Percentiles rank a stretch among this genome's conserved stretches.
These are phyloP conservation scores for Rhizoctonia solani DNA, from an alignment of 1,284 basidiomycete genomes.

Conservation along the genomic window DNA sequence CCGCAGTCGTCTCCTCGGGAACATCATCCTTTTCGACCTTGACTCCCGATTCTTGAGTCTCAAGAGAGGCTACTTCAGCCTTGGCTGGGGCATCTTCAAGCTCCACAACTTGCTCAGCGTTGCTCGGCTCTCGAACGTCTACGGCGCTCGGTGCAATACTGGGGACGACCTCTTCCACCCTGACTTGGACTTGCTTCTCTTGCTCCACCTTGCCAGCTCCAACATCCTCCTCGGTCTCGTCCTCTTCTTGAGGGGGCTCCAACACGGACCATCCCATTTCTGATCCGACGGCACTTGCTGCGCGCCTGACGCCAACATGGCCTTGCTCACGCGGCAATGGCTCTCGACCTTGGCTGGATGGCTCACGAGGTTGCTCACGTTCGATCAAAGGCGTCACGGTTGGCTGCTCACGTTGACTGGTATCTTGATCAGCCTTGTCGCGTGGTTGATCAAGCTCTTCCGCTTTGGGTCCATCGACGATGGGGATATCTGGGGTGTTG, in stretches of 20 bases:
- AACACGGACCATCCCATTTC: conserved; percentile 26
- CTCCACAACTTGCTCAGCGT: conserved; percentile 2
- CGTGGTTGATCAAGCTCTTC: not conserved
- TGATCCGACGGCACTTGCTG: conserved; percentile 13
- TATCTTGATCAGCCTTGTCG: not conserved
- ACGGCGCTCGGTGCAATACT: too few species aligned
- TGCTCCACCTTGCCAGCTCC: too few species aligned
- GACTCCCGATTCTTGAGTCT: not conserved
- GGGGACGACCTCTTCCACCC: too few species aligned
- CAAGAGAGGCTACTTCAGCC: not conserved
- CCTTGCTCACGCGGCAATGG: not conserved
- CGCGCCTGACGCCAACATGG: conserved; percentile 6
- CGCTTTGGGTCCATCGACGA: not conserved
- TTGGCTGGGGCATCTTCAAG: not conserved
- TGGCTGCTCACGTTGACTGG: not conserved
- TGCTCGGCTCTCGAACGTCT: not conserved
- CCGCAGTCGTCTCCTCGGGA: not conserved
- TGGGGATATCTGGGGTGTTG: conserved; percentile 8
- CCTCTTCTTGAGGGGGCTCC: conserved; percentile 26
- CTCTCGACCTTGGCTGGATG: not conserved
- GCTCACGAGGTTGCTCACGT: not conserved
- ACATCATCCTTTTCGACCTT: conserved; percentile 12
- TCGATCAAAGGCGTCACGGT: not conserved
- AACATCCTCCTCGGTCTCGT: conserved; percentile 24
- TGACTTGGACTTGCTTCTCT: too few species aligned